phyloP scores from a whole-genome alignment of 768 basidiomycete genomes.

The Boletellus ananas region DNA sequence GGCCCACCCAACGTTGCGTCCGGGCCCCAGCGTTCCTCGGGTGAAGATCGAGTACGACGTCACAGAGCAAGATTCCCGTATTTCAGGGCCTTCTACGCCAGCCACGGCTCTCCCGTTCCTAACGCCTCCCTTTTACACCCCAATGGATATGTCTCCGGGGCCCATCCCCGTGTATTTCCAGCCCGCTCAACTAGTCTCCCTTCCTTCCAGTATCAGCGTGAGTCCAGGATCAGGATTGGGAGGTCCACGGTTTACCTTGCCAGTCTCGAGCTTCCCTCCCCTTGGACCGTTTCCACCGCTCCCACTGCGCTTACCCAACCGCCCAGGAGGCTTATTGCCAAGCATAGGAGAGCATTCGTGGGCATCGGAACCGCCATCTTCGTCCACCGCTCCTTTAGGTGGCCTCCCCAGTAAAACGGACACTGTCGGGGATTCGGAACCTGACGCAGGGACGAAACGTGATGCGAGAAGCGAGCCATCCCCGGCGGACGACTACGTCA shows the following conservation, averaged over 20 bases:
- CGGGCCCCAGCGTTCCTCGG: slow-evolving; percentile 11
- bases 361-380: slow-evolving; percentile 1
- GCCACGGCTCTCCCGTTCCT: slow-evolving; percentile 18
- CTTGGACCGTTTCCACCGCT: slow-evolving; percentile 4
- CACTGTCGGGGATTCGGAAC: not conserved
- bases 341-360: slow-evolving; percentile 13
- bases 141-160: slow-evolving; percentile 20
- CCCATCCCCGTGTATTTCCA: slow-evolving; percentile 11
- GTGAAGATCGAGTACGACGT: slow-evolving; percentile 24
- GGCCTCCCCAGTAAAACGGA: not conserved
- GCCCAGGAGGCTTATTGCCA: slow-evolving; percentile 10
- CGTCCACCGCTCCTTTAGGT: not conserved
- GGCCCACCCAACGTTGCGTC: not conserved
- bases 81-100: slow-evolving; percentile 22
- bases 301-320: slow-evolving; percentile 19
- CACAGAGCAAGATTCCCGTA: slow-evolving; percentile 17
- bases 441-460: not conserved
- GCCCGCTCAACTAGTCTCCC: slow-evolving; percentile 5
- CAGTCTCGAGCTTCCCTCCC: not conserved
- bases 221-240: slow-evolving; percentile 4
- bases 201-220: not conserved
- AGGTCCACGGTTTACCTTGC: slow-evolving; percentile 4
- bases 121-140: slow-evolving; percentile 27
- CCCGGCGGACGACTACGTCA: slow-evolving; percentile 85
- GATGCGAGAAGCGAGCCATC: slow-evolving; percentile 19